Percentiles rank a stretch among this genome's conserved stretches.
Evolutionary conservation across 2,329 filamentous ascomycete genomes (phyloP).

Genomic region (Diaporthe vaccinii): DNA sequence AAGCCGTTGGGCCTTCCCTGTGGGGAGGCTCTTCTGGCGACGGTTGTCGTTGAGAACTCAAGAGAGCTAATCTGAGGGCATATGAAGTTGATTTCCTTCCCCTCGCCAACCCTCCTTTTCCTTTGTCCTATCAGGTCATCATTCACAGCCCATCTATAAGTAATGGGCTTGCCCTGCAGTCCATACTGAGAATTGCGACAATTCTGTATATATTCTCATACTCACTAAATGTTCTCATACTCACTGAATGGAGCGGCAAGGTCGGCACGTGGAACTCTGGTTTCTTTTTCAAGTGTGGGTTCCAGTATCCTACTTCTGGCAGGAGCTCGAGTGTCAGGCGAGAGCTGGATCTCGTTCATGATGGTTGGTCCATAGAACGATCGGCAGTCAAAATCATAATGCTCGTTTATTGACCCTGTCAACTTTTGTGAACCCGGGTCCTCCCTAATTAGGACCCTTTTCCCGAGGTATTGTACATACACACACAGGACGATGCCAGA

Average conservation of each 20-base stretch:
- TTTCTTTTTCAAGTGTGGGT: not conserved
- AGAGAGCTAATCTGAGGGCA: constrained; percentile 59
- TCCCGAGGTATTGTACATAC: constrained; percentile 39
- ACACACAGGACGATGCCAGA: constrained; percentile 35
- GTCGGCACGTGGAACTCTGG: not conserved
- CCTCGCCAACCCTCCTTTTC: not conserved
- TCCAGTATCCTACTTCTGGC: not conserved
- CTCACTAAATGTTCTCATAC: not conserved
- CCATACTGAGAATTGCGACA: not conserved
- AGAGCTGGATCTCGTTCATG: not conserved
- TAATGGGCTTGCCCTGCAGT: not conserved
- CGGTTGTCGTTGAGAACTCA: constrained; percentile 56
- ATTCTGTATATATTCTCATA: not conserved
- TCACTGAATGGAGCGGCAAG: not conserved
- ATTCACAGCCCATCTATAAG: not conserved
- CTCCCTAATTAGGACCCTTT: constrained; percentile 11
- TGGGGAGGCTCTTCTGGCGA: constrained; percentile 39
- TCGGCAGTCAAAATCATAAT: constrained; percentile 16
- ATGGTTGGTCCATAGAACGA: too few relatives aligned
- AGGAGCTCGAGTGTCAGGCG: not conserved
- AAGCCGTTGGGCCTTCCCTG: constrained; percentile 39
- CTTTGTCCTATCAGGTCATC: not conserved
- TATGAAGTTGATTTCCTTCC: constrained; percentile 26
- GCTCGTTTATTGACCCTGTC: constrained; percentile 34
- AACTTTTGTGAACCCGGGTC: constrained; percentile 35